Base-by-base conservation (phyloP, 371 early-diverging fungal genomes). In the Zopfochytrium polystomum region DNA sequence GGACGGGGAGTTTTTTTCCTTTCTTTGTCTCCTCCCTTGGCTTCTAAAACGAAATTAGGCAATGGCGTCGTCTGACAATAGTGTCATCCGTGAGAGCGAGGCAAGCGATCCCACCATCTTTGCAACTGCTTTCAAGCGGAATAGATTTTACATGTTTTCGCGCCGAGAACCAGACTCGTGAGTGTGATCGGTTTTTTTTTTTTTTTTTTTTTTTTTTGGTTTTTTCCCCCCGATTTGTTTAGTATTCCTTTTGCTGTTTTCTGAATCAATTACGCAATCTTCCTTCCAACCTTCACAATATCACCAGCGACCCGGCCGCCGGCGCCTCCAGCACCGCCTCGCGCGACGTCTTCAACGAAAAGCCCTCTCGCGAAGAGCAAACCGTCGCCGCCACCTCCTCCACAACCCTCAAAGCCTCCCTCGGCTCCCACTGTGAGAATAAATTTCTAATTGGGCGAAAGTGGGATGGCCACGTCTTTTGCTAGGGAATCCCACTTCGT, bases 291-390 rank as follows among this genome's bases (percentile, higher is more conserved):
- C n/a, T n/a, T n/a, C n/a, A n/a, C n/a, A n/a, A n/a, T n/a, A n/a
- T n/a, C n/a, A n/a, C n/a, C n/a, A 82, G 82, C 23, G 75, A 75
- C 29, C 80, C 80, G 25, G 45, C 55, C 33, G 59, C 55, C 13
- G 32, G 22, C 7, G 52, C 65, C 20, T 62, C 58, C 53, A 66
- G 43, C 31, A 47, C 62, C 46, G 49, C 58, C 2, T 58, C 67
- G 6, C 87, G 98, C 55, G 98, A 97, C 81, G 84, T 95, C 26
- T 95, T 95, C 67, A 97, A 97, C 75, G 98, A 97, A 65, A 94
- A 95, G 63, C 96, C 96, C 0, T 87, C 95, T 1, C 83, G 91
- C 38, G 96, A 96, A 70, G 98, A 96, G 71, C 93, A 91, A 60
- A 91, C 92, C 0, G 88, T 96, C 34, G 94, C 94, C 1, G 56